A percentile compares a stretch with the other conserved stretches of the same genome.
Evolutionary conservation across 139 green algal species (phyloP).

Genomic region (Closterium sp.): DNA sequence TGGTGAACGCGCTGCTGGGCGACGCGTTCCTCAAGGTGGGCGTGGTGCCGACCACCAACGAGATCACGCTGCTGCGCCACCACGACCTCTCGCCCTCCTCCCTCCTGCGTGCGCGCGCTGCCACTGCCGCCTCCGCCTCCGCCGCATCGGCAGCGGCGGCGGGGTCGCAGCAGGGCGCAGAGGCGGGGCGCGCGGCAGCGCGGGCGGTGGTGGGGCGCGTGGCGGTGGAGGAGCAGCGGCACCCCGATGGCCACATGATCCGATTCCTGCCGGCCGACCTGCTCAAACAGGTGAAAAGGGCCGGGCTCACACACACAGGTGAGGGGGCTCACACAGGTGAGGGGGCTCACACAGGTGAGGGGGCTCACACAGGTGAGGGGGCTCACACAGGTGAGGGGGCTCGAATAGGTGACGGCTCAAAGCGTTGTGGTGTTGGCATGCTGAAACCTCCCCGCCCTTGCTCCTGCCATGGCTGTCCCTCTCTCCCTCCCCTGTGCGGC

Average conservation of each 20-base stretch:
- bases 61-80: conserved; percentile 91
- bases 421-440: too few relatives aligned
- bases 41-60: conserved; percentile 97
- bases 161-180: neutral
- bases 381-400: too few relatives aligned
- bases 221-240: conserved; percentile 23
- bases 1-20: conserved; percentile 92
- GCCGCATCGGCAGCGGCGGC: neutral
- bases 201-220: neutral
- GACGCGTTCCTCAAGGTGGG: conserved; percentile 79
- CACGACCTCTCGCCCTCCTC: conserved; percentile 7
- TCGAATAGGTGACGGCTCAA: too few relatives aligned
- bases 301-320: too few relatives aligned
- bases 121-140: neutral
- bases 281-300: conserved; percentile 63
- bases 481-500: too few relatives aligned
- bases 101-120: neutral
- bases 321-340: too few relatives aligned
- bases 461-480: neutral
- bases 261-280: conserved; percentile 73
- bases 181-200: conserved; percentile 17
- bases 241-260: conserved; percentile 82
- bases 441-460: too few relatives aligned
- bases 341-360: too few relatives aligned
- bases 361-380: too few relatives aligned